Percentiles rank a stretch among this genome's conserved stretches.
phyloP scores from a whole-genome alignment of 2,329 filamentous ascomycete species.

The Ambrosiella cleistominuta region DNA sequence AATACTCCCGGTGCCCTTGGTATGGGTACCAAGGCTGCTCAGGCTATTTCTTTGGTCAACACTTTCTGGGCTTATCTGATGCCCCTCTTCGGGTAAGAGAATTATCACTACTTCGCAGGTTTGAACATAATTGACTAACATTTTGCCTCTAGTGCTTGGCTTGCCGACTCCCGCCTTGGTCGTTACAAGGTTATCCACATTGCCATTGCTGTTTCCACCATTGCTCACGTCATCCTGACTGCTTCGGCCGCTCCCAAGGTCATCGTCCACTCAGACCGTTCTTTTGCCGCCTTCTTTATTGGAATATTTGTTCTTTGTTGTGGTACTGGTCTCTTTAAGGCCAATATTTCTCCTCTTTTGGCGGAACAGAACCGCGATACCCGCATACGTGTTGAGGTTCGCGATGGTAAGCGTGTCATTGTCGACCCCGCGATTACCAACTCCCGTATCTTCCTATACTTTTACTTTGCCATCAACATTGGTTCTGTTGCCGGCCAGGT shows the following conservation, averaged over 20 bases:
- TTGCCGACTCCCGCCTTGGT: conserved; percentile 55
- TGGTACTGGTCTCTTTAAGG: conserved; percentile 67
- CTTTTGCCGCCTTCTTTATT: conserved; percentile 51
- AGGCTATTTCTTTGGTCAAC: conserved; percentile 35
- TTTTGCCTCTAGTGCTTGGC: conserved; percentile 23
- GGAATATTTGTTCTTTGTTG: conserved; percentile 38
- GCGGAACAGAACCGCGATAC: conserved; percentile 51
- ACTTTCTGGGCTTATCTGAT: conserved; percentile 45
- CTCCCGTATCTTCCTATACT: conserved; percentile 50
- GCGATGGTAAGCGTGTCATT: conserved; percentile 48
- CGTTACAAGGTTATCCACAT: conserved; percentile 57
- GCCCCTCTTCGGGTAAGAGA: conserved; percentile 34
- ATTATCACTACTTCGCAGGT: neutral
- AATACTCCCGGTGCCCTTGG: conserved; percentile 34
- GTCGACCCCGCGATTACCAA: conserved; percentile 53
- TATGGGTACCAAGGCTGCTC: conserved; percentile 38
- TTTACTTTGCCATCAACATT: conserved; percentile 42
- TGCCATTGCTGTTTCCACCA: conserved; percentile 45
- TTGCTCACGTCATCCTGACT: conserved; percentile 50
- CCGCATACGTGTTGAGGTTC: conserved; percentile 37
- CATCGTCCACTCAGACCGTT: conserved; percentile 36
- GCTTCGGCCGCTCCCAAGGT: conserved; percentile 45
- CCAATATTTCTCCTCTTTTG: conserved; percentile 56
- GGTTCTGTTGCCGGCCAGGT: conserved; percentile 44
- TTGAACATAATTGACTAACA: neutral